Percentiles rank a stretch among this genome's conserved stretches.
These are phyloP conservation scores for Botryotinia convoluta DNA, from an alignment of 2,329 filamentous ascomycete genomes.

Conservation along the genomic window DNA sequence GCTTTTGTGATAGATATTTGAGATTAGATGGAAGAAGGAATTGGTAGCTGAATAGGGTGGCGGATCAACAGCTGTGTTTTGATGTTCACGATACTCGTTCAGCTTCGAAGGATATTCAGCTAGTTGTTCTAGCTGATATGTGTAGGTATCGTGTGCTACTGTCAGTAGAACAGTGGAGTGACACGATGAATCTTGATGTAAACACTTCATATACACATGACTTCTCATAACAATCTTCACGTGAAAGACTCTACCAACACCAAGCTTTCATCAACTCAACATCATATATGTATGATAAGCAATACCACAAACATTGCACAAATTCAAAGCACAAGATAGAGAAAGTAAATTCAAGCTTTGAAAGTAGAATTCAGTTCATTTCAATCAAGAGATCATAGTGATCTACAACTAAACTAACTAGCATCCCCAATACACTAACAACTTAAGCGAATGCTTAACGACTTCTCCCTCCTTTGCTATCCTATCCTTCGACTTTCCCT, in stretches of 20 bases:
- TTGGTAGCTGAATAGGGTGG: background rate
- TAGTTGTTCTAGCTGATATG: background rate
- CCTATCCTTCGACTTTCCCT: background rate
- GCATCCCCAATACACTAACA: background rate
- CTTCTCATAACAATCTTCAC: background rate
- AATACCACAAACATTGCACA: background rate
- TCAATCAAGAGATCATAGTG: background rate
- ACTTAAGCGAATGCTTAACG: background rate
- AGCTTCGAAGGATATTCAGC: background rate
- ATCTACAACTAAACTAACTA: background rate
- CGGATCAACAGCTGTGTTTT: background rate
- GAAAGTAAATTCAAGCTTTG: too few species aligned
- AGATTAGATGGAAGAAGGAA: background rate
- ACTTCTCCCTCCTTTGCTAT: background rate
- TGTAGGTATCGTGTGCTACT: background rate
- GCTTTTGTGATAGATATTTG: background rate
- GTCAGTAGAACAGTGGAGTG: background rate
- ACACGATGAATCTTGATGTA: background rate
- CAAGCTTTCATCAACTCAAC: background rate
- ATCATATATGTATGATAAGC: background rate
- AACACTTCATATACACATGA: background rate
- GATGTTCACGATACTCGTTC: background rate
- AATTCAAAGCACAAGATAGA: background rate
- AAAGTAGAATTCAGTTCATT: background rate
- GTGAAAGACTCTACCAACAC: background rate